phyloP scores from a whole-genome alignment of 495 filamentous ascomycete genomes.

The Hypoxylon fuscum region DNA sequence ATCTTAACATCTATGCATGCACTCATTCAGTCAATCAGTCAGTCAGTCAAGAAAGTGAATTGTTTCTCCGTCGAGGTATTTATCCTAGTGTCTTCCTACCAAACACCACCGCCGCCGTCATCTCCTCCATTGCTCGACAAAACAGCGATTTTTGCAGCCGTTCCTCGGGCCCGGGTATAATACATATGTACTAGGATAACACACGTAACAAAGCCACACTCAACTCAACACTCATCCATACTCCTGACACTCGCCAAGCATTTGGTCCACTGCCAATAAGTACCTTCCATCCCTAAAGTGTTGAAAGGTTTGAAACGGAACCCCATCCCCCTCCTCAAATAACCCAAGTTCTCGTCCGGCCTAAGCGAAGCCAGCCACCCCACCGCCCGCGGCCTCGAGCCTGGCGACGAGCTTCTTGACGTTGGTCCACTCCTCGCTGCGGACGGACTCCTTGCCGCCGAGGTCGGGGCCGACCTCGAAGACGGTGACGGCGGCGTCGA shows the following conservation, averaged over 20 bases:
- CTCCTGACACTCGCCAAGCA: too few species aligned
- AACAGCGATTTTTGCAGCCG: slow-evolving; percentile 1
- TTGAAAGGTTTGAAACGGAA: too few species aligned
- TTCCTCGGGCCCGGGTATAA: slow-evolving; percentile 25
- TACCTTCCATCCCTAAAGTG: too few species aligned
- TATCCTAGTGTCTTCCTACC: slow-evolving; percentile 5
- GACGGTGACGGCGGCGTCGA: slow-evolving; percentile 88
- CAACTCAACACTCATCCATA: slow-evolving; percentile 8
- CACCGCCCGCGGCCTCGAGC: slow-evolving; percentile 61
- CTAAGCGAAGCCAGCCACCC: slow-evolving; percentile 44
- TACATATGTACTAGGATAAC: too few species aligned
- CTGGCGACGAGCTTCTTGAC: slow-evolving; percentile 86
- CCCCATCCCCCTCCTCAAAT: neutral
- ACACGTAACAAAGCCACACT: too few species aligned
- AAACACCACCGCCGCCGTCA: slow-evolving; percentile 7
- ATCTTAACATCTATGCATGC: too few species aligned
- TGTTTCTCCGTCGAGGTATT: slow-evolving; percentile 6
- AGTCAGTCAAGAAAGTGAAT: slow-evolving; percentile 1
- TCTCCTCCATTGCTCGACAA: slow-evolving; percentile 11
- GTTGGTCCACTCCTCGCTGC: slow-evolving; percentile 87
- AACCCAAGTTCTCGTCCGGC: neutral
- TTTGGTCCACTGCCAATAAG: too few species aligned
- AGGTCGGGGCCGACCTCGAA: slow-evolving; percentile 92
- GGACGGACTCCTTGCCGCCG: slow-evolving; percentile 78
- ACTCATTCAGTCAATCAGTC: neutral